These are phyloP conservation scores for Rhizoclosmatium hyalinum DNA, from an alignment of 371 early-diverging fungal species.

Conservation along the genomic window DNA sequence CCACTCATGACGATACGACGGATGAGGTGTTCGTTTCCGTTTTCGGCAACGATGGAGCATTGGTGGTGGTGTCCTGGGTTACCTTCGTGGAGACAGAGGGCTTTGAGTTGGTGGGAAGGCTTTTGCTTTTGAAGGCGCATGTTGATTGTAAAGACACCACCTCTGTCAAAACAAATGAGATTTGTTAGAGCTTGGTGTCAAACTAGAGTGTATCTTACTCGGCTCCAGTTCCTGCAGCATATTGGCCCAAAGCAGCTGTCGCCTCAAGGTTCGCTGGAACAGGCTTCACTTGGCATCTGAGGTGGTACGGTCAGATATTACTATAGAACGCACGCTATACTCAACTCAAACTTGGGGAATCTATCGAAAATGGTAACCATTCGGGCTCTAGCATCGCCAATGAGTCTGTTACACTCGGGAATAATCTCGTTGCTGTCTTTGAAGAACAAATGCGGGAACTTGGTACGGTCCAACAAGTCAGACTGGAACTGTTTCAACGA, in stretches of 20 bases:
- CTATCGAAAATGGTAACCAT: conserved; percentile 36
- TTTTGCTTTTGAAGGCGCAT: conserved; percentile 35
- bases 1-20: conserved; percentile 34
- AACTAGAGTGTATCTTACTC: background rate
- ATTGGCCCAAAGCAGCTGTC: conserved; percentile 34
- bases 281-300: conserved; percentile 36
- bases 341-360: conserved; percentile 39
- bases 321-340: conserved; percentile 38
- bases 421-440: conserved; percentile 24
- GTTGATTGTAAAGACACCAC: conserved; percentile 42
- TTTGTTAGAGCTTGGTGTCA: background rate
- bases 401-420: conserved; percentile 36
- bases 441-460: conserved; percentile 25
- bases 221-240: conserved; percentile 34
- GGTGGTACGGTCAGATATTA: background rate
- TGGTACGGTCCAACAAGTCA: conserved; percentile 19
- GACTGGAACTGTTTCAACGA: conserved; percentile 26
- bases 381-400: conserved; percentile 35
- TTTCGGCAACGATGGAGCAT: conserved; percentile 39
- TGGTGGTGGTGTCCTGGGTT: conserved; percentile 53
- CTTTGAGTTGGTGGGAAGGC: conserved; percentile 34
- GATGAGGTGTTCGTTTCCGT: conserved; percentile 30
- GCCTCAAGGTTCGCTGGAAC: conserved; percentile 39
- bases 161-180: background rate
- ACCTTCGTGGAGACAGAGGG: conserved; percentile 39